phyloP scores from a whole-genome alignment of 305 asterid genomes.

The Withania somnifera region DNA sequence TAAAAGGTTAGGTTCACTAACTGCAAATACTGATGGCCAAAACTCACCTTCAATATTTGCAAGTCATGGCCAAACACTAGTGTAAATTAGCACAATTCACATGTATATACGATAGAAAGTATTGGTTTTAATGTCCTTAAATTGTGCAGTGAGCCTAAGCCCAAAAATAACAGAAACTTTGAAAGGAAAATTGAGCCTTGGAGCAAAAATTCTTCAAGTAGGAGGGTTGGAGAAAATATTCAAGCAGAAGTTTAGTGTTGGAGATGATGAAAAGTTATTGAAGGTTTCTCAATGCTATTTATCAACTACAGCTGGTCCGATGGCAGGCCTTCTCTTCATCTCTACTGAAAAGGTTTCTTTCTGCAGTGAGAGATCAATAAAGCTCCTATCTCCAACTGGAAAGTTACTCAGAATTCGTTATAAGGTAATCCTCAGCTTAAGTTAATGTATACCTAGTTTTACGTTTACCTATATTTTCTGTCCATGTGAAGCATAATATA shows the following conservation, averaged over 20 bases:
- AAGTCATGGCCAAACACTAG: background rate
- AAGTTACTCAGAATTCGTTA: conserved; percentile 33
- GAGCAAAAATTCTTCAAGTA: conserved; percentile 42
- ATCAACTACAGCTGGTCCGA: conserved; percentile 54
- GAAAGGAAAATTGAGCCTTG: conserved; percentile 34
- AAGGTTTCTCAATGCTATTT: conserved; percentile 51
- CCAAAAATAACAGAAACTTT: conserved; percentile 11
- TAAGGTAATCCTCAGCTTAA: conserved; percentile 24
- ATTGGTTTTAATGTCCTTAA: background rate
- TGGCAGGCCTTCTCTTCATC: conserved; percentile 45
- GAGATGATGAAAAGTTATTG: conserved; percentile 35
- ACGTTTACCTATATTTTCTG: background rate
- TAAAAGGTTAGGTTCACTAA: background rate
- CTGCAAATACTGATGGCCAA: background rate
- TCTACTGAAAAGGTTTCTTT: conserved; percentile 41
- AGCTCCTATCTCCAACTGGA: conserved; percentile 31
- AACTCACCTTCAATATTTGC: background rate
- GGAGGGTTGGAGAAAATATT: conserved; percentile 48
- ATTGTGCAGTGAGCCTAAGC: background rate
- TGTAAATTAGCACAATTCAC: background rate
- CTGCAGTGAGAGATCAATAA: conserved; percentile 53
- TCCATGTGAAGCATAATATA: background rate
- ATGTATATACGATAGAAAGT: background rate
- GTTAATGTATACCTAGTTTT: too few relatives aligned
- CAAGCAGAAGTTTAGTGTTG: conserved; percentile 31